Base-by-base conservation (phyloP, 495 filamentous ascomycete genomes). In the Penicillium mononematosum region DNA sequence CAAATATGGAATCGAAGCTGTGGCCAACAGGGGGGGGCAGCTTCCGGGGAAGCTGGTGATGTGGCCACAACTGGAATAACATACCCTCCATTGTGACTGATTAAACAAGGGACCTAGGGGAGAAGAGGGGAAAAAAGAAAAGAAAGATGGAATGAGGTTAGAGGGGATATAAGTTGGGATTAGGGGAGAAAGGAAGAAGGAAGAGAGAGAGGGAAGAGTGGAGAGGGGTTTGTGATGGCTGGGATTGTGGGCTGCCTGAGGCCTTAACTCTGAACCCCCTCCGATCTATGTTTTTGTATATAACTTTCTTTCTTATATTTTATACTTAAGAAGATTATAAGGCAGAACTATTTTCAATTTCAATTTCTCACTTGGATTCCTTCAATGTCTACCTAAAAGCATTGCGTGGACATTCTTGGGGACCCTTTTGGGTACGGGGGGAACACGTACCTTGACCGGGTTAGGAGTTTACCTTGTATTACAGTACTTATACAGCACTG, bases 61-160 rank as follows among this genome's bases (percentile, higher is more conserved):
- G 71, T 75, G 70, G 68, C 73, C 63, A 59, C 64, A 67, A 4
- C 17, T 50, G 46, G 50, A 51, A 59, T 63, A 70, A 81, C 85
- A 81, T 81, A 92, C 88, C 88, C 83, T 92, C 88, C 88, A 92
- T 92, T 76, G 74, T 81, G 81, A 77, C 73, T 62, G 71, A 67
- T 57, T 72, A 44, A 31, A 44, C 16, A 19, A 53, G 17, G 36
- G 22, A 53, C 38, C 24, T 53, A 8, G 70, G 67, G 59, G 63
- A 70, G 56, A 58, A 61, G 61, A 67, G 69, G 65, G 65, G 70
- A 66, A 68, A 69, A 67, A 67, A 70, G 70, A 75, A 64, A 69
- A 67, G 70, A 62, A 73, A 65, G 70, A 69, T 65, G 66, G 69
- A 66, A 62, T 61, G 52, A 58, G 61, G 59, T 57, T 45, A 55